A percentile compares a stretch with the other conserved stretches of the same genome.
Evolutionary conservation across 768 basidiomycete genomes (phyloP).

Genomic region (Lentinula guzmanii): DNA sequence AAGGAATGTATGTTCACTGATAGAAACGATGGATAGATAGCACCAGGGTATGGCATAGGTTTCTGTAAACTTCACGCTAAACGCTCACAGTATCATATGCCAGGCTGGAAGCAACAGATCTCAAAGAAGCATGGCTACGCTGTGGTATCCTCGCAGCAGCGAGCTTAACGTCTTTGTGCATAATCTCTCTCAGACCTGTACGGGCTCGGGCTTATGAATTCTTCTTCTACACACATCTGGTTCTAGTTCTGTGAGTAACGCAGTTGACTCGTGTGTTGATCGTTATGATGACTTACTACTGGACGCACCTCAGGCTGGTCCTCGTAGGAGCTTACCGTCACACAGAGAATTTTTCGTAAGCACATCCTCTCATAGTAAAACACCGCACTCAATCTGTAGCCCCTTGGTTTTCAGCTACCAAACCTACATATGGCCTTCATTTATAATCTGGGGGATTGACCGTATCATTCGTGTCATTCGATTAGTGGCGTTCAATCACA

Average conservation of each 20-base stretch:
- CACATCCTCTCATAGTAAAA: neutral
- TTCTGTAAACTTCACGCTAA: neutral
- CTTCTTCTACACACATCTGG: slow-evolving; percentile 35
- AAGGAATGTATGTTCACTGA: neutral
- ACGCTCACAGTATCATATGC: neutral
- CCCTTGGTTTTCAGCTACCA: slow-evolving; percentile 13
- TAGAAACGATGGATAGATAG: neutral
- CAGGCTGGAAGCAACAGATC: slow-evolving; percentile 1
- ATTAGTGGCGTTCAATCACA: slow-evolving; percentile 29
- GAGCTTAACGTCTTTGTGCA: slow-evolving; percentile 23
- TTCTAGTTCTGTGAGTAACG: slow-evolving; percentile 28
- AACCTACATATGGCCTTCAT: slow-evolving; percentile 29
- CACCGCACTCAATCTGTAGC: neutral
- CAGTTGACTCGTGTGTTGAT: neutral
- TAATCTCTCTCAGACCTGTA: slow-evolving; percentile 31
- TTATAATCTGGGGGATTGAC: slow-evolving; percentile 38
- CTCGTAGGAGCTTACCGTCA: slow-evolving; percentile 26
- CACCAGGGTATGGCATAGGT: neutral
- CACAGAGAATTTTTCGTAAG: slow-evolving; percentile 9
- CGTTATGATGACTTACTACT: slow-evolving; percentile 1
- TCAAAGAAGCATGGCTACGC: slow-evolving; percentile 17
- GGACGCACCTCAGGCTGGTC: slow-evolving; percentile 14
- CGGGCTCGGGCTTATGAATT: slow-evolving; percentile 30
- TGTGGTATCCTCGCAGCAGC: slow-evolving; percentile 25
- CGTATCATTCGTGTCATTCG: slow-evolving; percentile 31